These are phyloP conservation scores for Vanderwaltozyma polyspora DNA, from an alignment of 805 yeast species.

Conservation along the genomic window DNA sequence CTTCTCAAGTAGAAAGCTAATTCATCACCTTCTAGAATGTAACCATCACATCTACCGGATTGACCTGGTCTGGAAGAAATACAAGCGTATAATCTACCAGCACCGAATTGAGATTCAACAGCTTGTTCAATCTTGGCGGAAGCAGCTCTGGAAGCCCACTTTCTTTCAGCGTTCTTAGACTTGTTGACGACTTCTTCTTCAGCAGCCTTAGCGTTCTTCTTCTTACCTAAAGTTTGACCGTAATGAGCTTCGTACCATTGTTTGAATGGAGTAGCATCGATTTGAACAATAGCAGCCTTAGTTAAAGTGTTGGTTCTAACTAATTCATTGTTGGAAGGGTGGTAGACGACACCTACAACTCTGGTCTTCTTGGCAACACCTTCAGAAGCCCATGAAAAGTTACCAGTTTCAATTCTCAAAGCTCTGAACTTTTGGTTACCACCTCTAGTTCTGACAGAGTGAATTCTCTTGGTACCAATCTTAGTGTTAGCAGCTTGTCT, in stretches of 20 bases:
- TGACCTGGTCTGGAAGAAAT: constrained; percentile 99
- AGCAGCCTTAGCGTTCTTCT: constrained; percentile 39
- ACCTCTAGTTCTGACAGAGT: constrained; percentile 98
- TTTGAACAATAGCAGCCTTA: constrained; percentile 96
- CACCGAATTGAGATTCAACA: constrained; percentile 91
- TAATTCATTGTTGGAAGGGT: constrained; percentile 98
- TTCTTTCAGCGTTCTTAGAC: constrained; percentile 76
- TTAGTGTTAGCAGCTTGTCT: constrained; percentile 99
- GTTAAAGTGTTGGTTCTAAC: constrained; percentile 99
- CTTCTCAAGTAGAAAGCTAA: constrained; percentile 99
- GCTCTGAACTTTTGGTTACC: constrained; percentile 99
- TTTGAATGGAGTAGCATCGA: constrained; percentile 99
- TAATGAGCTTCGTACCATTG: constrained; percentile 98
- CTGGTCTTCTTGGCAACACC: constrained; percentile 98
- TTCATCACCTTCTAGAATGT: constrained; percentile 99
- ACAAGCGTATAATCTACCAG: constrained; percentile 98
- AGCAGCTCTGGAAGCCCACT: constrained; percentile 85
- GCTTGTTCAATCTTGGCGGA: constrained; percentile 77
- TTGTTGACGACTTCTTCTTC: constrained; percentile 50
- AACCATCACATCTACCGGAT: constrained; percentile 99
- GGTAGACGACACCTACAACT: constrained; percentile 94
- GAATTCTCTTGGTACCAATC: constrained; percentile 97
- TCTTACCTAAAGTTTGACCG: constrained; percentile 89
- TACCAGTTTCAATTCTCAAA: constrained; percentile 95
- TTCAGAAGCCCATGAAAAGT: constrained; percentile 99